Conservation (phyloP, 768 basidiomycete species). For the Rhizopogon sp. region DNA sequence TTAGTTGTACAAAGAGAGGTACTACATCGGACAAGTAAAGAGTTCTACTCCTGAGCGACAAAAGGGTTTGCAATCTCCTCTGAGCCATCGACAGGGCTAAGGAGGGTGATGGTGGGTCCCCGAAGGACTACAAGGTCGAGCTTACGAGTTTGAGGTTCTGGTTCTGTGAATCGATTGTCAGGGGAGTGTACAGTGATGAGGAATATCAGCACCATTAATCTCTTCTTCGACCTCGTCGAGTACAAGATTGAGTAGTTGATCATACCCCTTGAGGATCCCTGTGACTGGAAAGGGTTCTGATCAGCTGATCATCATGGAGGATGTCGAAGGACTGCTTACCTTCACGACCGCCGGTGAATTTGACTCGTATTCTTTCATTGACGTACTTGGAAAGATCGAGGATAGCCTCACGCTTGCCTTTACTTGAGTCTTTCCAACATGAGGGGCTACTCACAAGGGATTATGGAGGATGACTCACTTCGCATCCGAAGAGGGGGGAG, state of each 20-base stretch:
- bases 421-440: conserved; percentile 28
- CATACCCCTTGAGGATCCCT: conserved; percentile 91
- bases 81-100: conserved; percentile 93
- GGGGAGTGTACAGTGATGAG: not conserved
- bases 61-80: conserved; percentile 95
- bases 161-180: conserved; percentile 37
- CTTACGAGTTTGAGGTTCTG: conserved; percentile 54
- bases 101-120: conserved; percentile 89
- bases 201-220: conserved; percentile 47
- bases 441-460: conserved; percentile 6
- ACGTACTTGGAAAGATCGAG: conserved; percentile 93
- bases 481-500: conserved; percentile 13
- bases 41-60: conserved; percentile 54
- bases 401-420: conserved; percentile 81
- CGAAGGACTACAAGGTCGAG: conserved; percentile 88
- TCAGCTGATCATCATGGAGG: not conserved
- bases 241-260: conserved; percentile 94
- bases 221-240: conserved; percentile 93
- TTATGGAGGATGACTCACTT: conserved; percentile 19
- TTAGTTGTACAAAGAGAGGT: conserved; percentile 1
- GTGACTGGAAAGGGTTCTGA: conserved; percentile 50
- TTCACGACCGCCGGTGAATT: conserved; percentile 97
- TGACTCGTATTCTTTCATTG: conserved; percentile 88
- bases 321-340: conserved; percentile 39
- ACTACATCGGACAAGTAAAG: not conserved